Evolutionary conservation across 148 eudicot genomes (phyloP).

Genomic region (Camellia granthamiana): DNA sequence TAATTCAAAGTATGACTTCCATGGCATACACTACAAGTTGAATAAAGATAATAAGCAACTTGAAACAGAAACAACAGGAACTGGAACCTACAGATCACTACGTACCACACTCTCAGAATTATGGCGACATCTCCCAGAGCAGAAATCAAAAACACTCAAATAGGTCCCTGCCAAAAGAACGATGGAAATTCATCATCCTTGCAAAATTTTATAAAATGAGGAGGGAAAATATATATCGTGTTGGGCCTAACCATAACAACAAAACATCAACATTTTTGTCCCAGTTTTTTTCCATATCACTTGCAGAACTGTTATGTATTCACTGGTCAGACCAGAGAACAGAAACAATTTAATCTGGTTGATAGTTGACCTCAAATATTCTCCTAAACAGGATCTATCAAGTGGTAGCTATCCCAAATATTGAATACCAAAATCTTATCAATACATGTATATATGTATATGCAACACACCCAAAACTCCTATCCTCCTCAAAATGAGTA

Average conservation of each 20-base stretch:
- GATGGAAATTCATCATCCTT: background rate
- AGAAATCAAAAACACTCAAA: slow-evolving; percentile 74
- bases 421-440: background rate
- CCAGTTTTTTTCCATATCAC: background rate
- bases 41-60: slow-evolving; percentile 10
- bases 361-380: background rate
- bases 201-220: background rate
- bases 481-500: background rate
- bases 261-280: background rate
- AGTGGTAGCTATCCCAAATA: background rate
- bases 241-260: background rate
- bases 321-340: slow-evolving; percentile 2
- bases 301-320: background rate
- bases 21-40: background rate
- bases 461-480: background rate
- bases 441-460: no score
- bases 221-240: background rate
- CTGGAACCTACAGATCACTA: slow-evolving; percentile 9
- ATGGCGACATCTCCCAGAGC: slow-evolving; percentile 97
- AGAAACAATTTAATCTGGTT: background rate
- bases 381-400: background rate
- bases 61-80: slow-evolving; percentile 2
- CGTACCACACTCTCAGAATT: slow-evolving; percentile 95
- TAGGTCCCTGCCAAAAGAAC: slow-evolving; percentile 63
- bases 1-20: background rate